Percentiles rank a stretch among this genome's conserved stretches.
Conservation (phyloP, 169 alveolate species). For the Ichthyophthirius multifiliis region DNA sequence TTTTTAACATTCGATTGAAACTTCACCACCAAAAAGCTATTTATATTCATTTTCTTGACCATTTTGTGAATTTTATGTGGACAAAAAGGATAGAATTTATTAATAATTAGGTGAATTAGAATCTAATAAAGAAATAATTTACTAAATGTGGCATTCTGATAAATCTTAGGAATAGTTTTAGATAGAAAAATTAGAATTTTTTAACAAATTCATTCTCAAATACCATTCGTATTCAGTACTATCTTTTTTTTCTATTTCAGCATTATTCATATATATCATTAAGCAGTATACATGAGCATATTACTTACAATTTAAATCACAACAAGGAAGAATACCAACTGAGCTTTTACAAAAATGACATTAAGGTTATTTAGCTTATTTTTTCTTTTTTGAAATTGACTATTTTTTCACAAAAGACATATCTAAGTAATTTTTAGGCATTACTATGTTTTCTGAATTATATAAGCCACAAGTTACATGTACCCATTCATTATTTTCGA, state of each 20-base stretch:
- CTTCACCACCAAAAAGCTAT: background rate
- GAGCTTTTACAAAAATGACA: background rate
- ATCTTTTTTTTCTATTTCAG: background rate
- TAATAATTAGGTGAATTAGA: no score
- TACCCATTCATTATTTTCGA: conserved; percentile 4
- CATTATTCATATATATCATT: background rate
- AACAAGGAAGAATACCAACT: background rate
- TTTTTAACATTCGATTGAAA: background rate
- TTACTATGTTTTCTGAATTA: background rate
- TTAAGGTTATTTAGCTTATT: background rate
- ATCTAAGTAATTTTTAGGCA: background rate
- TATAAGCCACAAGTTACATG: background rate
- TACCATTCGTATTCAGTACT: background rate
- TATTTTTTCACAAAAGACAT: background rate
- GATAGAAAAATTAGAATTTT: background rate
- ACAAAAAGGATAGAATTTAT: no score
- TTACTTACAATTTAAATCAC: background rate
- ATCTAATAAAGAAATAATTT: no score
- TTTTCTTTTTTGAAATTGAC: background rate
- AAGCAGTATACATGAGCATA: background rate
- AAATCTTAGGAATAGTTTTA: background rate
- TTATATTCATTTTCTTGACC: no score
- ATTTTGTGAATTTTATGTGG: no score
- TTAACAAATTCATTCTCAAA: background rate
- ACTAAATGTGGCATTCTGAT: background rate